Evolutionary conservation across 2,329 filamentous ascomycete genomes (phyloP).

Genomic region (Trichoderma sp.): DNA sequence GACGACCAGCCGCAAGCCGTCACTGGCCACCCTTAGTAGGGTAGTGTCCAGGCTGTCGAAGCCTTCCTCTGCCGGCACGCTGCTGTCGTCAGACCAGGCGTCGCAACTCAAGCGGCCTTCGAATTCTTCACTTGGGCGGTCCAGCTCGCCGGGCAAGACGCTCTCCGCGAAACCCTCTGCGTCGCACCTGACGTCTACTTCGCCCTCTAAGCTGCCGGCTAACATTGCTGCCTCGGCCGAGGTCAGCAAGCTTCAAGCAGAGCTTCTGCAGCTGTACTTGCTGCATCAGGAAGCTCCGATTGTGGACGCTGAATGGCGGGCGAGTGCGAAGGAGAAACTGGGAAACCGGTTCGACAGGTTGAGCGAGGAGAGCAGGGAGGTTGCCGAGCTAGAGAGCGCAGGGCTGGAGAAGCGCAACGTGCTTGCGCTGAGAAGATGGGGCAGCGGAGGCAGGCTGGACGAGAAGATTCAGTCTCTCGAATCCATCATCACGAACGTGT

Average conservation of each 20-base stretch:
- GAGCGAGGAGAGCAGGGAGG: constrained; percentile 39
- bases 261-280: constrained; percentile 66
- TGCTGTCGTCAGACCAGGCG: constrained; percentile 30
- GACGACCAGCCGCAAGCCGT: constrained; percentile 27
- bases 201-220: constrained; percentile 62
- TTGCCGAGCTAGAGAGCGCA: constrained; percentile 46
- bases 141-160: constrained; percentile 66
- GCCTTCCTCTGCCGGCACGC: constrained; percentile 21
- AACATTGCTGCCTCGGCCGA: constrained; percentile 63
- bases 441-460: constrained; percentile 47
- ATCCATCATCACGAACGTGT: constrained; percentile 58
- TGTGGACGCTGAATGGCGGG: constrained; percentile 55
- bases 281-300: constrained; percentile 58
- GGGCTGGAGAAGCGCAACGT: constrained; percentile 55
- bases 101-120: constrained; percentile 50
- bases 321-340: constrained; percentile 56
- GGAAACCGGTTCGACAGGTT: constrained; percentile 49
- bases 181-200: constrained; percentile 60
- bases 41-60: constrained; percentile 15
- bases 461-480: constrained; percentile 62
- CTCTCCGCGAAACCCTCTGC: constrained; percentile 64
- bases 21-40: constrained; percentile 21
- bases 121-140: constrained; percentile 66
- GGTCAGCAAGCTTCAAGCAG: constrained; percentile 61
- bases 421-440: constrained; percentile 57